Evolutionary conservation across 2,329 filamentous ascomycete genomes (phyloP), one percentile per base, ranked within the genome.

Genomic region (Botrytis aclada): DNA sequence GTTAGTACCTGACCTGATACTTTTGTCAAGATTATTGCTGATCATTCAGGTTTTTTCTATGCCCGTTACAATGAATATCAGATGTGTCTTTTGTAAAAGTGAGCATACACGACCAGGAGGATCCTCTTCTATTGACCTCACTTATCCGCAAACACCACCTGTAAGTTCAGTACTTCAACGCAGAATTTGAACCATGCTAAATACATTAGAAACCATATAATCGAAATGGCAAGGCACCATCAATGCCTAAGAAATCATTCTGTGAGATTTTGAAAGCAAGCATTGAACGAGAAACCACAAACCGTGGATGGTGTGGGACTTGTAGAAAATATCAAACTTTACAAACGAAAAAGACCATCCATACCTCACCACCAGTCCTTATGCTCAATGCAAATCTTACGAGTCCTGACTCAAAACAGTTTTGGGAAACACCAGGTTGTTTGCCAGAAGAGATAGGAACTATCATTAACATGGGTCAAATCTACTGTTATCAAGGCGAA

Each of bases 401-500:
- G 8, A 91, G 84, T 63, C 87, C 90, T 3, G 92, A 95, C 75
- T 89, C 94, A 51, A 91, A 91, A 77, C 88, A 92, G 74, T 86
- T 97, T 25, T 99, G 97, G 97, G 89, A 93, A 1, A 93, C 90
- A 20, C 93, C 93, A 0, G 93, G 93, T 25, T 99, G 95, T 91
- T 85, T 99, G 20, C 96, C 96, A 0, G 92, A 96, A 79, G 94
- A 98, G 81, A 95, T 99, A 78, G 96, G 96, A 54, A 89, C 99
- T 79, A 93, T 97, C 73, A 89, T 97, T 73, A 93, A 97, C 74
- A 89, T 93, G 78, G 94, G 93, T n/a, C 93, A 97, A 79, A 93
- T 98, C 80, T 95, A 93, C 82, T 98, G 95, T 82, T 98, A 94
- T 76, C 95, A 99, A 82, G 95, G 96, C 3, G 92, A 97, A 70